Conservation (phyloP, 78 protist genomes). For the Mastigamoeba balamuthi region DNA sequence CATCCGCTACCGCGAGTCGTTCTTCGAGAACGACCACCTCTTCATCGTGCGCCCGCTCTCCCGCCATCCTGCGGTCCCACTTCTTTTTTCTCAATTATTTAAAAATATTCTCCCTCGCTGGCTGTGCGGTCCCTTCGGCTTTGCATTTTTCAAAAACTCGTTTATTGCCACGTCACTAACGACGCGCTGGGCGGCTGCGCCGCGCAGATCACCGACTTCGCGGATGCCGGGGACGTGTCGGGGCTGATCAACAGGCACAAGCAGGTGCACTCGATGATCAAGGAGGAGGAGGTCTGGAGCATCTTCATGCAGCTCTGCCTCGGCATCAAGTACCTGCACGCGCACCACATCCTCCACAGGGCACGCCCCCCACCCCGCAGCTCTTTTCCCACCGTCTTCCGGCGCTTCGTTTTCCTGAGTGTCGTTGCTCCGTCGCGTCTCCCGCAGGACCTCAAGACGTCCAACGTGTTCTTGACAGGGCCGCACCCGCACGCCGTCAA, state of each 20-base stretch:
- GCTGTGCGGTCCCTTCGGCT: too few relatives aligned
- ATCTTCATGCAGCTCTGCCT: constrained; percentile 42
- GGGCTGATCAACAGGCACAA: not conserved
- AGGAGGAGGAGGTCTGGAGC: constrained; percentile 47
- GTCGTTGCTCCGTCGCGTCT: not conserved
- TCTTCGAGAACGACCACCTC: constrained; percentile 15
- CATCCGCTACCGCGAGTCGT: constrained; percentile 27
- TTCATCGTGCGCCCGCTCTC: not conserved
- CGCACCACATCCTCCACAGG: not conserved
- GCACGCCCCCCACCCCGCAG: too few relatives aligned
- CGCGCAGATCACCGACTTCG: constrained; percentile 18
- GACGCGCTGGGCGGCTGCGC: too few relatives aligned
- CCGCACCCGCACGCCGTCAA: not conserved
- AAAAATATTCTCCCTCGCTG: too few relatives aligned
- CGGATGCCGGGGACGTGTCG: constrained; percentile 14
- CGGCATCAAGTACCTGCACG: constrained; percentile 37
- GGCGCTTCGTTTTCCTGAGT: not conserved
- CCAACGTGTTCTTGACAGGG: constrained; percentile 1
- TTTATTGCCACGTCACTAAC: too few relatives aligned
- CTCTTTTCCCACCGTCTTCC: not conserved
- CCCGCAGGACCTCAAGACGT: constrained; percentile 12
- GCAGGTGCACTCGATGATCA: too few relatives aligned
- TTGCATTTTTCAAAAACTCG: too few relatives aligned
- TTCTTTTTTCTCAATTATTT: too few relatives aligned
- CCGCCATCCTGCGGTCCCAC: not conserved